Evolutionary conservation across 1,139 yeast species (phyloP).

Genomic region (Debaryomyces udenii): DNA sequence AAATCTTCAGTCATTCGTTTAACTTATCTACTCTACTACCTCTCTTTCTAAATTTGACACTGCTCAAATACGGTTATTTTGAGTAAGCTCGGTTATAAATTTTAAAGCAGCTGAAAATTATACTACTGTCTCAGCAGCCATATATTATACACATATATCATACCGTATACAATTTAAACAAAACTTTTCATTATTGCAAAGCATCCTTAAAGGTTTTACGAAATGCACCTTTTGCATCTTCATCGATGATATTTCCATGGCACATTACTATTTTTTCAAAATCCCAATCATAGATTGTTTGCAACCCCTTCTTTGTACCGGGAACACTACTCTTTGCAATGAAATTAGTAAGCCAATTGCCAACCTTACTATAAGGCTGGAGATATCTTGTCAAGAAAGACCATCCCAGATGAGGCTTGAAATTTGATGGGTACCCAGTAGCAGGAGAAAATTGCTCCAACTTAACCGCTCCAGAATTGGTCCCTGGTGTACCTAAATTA

Average conservation of each 20-base stretch:
- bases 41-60: no score
- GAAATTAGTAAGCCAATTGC: constrained; percentile 33
- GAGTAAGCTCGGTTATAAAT: no score
- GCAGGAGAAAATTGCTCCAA: constrained; percentile 47
- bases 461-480: constrained; percentile 16
- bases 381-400: constrained; percentile 38
- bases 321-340: constrained; percentile 13
- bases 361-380: constrained; percentile 43
- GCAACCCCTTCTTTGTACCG: constrained; percentile 26
- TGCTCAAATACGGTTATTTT: no score
- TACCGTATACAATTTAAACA: no score
- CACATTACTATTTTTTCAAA: constrained; percentile 55
- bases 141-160: no score
- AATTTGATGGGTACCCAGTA: constrained; percentile 33
- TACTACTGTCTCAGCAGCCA: no score
- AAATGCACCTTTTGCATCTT: constrained; percentile 38
- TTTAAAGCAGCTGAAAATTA: no score
- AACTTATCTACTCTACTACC: no score
- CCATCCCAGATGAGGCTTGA: constrained; percentile 44
- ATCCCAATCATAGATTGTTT: constrained; percentile 45
- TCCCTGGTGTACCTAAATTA: constrained; percentile 41
- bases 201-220: constrained; percentile 10
- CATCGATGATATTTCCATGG: constrained; percentile 59
- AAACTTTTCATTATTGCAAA: background rate
- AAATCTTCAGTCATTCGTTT: constrained; percentile 2